These are phyloP conservation scores for Nitzschia sp. DNA, from an alignment of 108 stramenopile genomes.

Conservation along the genomic window DNA sequence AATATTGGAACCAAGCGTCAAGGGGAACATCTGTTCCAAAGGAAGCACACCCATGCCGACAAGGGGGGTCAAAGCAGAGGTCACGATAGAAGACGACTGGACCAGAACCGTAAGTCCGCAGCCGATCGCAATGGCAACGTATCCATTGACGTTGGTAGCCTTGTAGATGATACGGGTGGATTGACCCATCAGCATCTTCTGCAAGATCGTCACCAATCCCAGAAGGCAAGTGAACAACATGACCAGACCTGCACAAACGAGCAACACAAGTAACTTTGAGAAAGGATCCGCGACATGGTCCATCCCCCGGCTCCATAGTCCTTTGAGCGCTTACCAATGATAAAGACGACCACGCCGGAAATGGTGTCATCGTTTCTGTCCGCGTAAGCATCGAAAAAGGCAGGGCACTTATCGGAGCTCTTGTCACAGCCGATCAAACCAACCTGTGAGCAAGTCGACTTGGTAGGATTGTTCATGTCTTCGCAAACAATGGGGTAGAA, in stretches of 20 bases:
- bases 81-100: constrained; percentile 80
- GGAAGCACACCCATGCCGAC: constrained; percentile 74
- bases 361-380: constrained; percentile 59
- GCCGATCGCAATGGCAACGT: constrained; percentile 79
- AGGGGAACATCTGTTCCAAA: constrained; percentile 71
- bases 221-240: constrained; percentile 77
- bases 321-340: too few species aligned
- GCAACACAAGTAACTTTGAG: too few species aligned
- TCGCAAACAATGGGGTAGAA: constrained; percentile 72
- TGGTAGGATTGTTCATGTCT: constrained; percentile 42
- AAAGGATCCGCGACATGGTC: too few species aligned
- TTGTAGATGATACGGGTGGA: constrained; percentile 84
- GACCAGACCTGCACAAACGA: too few species aligned
- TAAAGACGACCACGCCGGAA: constrained; percentile 71
- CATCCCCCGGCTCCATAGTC: too few species aligned
- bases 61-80: constrained; percentile 75
- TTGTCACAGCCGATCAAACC: constrained; percentile 80
- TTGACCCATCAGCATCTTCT: constrained; percentile 71
- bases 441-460: constrained; percentile 51
- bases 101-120: constrained; percentile 81
- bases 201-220: constrained; percentile 78
- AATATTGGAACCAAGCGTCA: constrained; percentile 85
- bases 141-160: constrained; percentile 86
- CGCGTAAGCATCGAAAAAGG: constrained; percentile 76
- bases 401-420: constrained; percentile 58